phyloP scores from a whole-genome alignment of 441 rosid genomes.

The Capsella rubella region DNA sequence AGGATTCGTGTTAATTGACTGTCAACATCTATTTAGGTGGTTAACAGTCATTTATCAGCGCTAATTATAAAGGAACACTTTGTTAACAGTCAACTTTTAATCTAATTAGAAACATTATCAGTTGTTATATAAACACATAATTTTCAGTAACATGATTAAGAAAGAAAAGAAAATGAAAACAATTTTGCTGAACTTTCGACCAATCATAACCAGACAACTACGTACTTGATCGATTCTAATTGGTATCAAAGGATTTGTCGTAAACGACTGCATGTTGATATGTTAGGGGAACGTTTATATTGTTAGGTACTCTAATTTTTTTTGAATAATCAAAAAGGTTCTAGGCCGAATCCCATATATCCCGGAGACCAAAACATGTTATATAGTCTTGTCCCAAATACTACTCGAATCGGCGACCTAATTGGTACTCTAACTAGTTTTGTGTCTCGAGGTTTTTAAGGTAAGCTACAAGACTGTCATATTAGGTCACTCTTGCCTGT shows the following conservation, averaged over 20 bases:
- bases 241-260: neutral
- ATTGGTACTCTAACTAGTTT: neutral
- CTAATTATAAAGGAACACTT: too few species aligned
- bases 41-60: neutral
- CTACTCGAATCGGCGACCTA: too few species aligned
- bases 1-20: conserved; percentile 4
- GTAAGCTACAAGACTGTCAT: conserved; percentile 22
- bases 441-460: conserved; percentile 11
- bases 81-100: neutral
- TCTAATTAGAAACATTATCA: neutral
- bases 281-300: neutral
- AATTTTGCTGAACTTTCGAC: neutral
- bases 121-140: conserved; percentile 1
- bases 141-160: too few species aligned
- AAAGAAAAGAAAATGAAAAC: too few species aligned
- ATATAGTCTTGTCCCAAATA: too few species aligned
- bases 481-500: neutral
- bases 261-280: conserved; percentile 3
- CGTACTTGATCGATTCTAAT: neutral
- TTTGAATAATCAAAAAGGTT: too few species aligned
- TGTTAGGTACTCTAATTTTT: neutral
- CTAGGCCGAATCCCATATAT: too few species aligned
- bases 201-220: neutral
- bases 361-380: too few species aligned
- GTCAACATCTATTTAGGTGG: neutral